phyloP scores from a whole-genome alignment of 176 grass and related monocot genomes.

The Coix lacrymajobi region DNA sequence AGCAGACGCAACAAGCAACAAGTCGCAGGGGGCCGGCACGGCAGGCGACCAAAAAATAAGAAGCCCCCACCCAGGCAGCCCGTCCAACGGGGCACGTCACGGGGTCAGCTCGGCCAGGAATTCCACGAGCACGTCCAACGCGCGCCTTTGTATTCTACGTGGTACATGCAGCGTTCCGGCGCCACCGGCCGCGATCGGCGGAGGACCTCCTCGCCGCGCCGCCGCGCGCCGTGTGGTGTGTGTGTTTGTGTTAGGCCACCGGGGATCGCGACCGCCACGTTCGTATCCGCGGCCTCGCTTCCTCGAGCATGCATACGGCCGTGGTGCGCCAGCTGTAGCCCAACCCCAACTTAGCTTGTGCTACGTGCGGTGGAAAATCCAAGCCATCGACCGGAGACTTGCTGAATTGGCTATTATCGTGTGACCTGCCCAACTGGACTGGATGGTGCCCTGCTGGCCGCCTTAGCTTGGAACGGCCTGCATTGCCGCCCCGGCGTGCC shows the following conservation, averaged over 20 bases:
- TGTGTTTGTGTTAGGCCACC: neutral
- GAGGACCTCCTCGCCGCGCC: neutral
- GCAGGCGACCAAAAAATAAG: too few relatives aligned
- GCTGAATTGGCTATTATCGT: neutral
- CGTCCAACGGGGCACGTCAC: neutral
- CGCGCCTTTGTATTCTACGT: neutral
- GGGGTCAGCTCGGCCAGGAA: neutral
- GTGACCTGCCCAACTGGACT: conserved; percentile 1
- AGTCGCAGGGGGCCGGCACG: neutral
- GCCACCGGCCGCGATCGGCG: neutral
- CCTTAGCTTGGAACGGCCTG: neutral
- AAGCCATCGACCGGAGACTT: neutral
- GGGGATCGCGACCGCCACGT: neutral
- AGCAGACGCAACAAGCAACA: neutral
- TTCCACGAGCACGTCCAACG: neutral
- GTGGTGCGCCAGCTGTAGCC: too few relatives aligned
- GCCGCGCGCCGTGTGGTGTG: neutral
- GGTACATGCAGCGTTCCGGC: neutral
- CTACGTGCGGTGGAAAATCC: neutral
- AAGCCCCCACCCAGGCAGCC: too few relatives aligned
- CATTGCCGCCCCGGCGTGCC: neutral
- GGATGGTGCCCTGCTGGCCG: neutral
- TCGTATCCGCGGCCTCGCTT: neutral
- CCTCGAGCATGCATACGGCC: neutral
- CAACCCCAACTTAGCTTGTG: too few relatives aligned